A percentile compares a stretch with the other conserved stretches of the same genome.
Evolutionary conservation across 306 rosid species (phyloP).

Genomic region (Sindora glabra): DNA sequence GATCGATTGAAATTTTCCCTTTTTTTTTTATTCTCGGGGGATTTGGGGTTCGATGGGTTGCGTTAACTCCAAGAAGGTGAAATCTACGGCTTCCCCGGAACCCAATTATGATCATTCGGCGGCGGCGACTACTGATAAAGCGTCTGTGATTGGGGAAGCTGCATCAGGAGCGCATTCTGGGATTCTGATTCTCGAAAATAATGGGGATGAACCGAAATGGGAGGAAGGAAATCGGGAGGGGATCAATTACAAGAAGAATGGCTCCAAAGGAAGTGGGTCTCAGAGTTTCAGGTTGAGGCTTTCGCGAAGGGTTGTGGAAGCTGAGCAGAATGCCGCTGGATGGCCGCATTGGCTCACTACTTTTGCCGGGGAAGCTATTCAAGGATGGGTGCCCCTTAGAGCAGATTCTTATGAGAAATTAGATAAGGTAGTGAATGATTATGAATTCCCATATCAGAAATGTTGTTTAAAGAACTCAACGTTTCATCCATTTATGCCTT

Average conservation of each 20-base stretch:
- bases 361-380: constrained; percentile 76
- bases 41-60: constrained; percentile 71
- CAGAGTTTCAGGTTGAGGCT: constrained; percentile 49
- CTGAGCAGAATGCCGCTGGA: constrained; percentile 90
- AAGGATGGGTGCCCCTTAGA: constrained; percentile 90
- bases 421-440: constrained; percentile 50
- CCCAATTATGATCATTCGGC: neutral
- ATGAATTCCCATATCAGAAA: neutral
- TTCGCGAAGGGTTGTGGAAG: constrained; percentile 41
- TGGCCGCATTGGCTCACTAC: constrained; percentile 97
- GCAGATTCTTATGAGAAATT: constrained; percentile 85
- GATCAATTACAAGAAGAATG: constrained; percentile 30
- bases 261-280: constrained; percentile 27
- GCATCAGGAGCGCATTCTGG: constrained; percentile 16
- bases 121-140: constrained; percentile 16
- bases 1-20: constrained; percentile 27
- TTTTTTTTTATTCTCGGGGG: constrained; percentile 28
- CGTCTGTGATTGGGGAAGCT: neutral
- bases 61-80: constrained; percentile 60
- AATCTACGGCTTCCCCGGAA: neutral
- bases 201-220: constrained; percentile 12
- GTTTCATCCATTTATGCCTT: neutral
- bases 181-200: neutral
- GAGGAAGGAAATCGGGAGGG: constrained; percentile 35
- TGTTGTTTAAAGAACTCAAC: neutral